A percentile compares a stretch with the other conserved stretches of the same genome.
These are phyloP conservation scores for Durio zibethinus DNA, from an alignment of 345 rosid genomes.

Conservation along the genomic window DNA sequence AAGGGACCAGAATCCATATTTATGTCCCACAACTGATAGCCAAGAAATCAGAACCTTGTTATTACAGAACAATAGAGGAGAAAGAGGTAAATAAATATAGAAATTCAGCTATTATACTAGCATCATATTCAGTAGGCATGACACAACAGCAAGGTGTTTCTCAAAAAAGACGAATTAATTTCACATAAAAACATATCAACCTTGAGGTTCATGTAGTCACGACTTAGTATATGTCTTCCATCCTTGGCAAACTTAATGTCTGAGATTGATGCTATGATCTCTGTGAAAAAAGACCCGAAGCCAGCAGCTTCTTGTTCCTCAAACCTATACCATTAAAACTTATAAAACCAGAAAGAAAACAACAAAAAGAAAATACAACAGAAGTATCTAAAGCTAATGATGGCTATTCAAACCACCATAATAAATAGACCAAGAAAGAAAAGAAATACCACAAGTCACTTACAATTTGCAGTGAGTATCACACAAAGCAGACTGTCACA, in stretches of 20 bases:
- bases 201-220: conserved; percentile 99
- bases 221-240: conserved; percentile 93
- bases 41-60: conserved; percentile 21
- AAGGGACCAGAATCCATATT: conserved; percentile 97
- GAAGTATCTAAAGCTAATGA: neutral
- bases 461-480: conserved; percentile 95
- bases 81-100: neutral
- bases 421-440: neutral
- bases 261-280: conserved; percentile 97
- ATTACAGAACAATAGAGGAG: conserved; percentile 3
- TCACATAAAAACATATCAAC: conserved; percentile 29
- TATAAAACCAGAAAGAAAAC: conserved; percentile 11
- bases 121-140: neutral
- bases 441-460: conserved; percentile 24
- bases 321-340: conserved; percentile 52
- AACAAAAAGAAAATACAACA: neutral
- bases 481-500: conserved; percentile 95
- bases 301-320: conserved; percentile 95
- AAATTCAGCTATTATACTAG: neutral
- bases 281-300: conserved; percentile 94
- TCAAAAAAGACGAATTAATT: neutral
- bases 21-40: conserved; percentile 65
- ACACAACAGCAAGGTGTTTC: neutral
- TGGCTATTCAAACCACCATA: neutral
- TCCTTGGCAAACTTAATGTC: conserved; percentile 88